Evolutionary conservation across 2,329 filamentous ascomycete species (phyloP), one percentile per base, ranked within the genome.

Genomic region (Diplodia seriata): DNA sequence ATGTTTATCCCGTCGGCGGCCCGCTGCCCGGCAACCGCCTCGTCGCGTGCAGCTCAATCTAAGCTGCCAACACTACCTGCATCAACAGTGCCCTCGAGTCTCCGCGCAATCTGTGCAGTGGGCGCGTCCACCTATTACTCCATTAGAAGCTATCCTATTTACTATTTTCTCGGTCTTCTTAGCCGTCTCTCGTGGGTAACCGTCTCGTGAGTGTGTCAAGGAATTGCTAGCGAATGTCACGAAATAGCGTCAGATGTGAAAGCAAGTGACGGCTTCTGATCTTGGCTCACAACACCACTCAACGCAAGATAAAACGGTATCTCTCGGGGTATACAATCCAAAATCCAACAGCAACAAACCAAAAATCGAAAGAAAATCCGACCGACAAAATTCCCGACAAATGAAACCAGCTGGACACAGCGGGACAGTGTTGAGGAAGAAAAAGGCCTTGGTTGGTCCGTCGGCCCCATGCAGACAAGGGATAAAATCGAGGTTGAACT

Each of bases 281-380:
- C 59, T 63, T 49, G 29, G 26, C 38, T 51, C 59, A 31, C 59
- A 63, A 50, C 59, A 47, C 18, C 57, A 51, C 59, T 63, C 59
- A 20, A 63, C 20, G 59, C 59, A 63, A 23, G 14, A 47, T 26
- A n/a, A 18, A 63, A 63, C 18, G 59, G 43, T 51, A 51, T 63
- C 59, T 43, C 57, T 62, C 43, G 59, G 59, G 59, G 59, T 63
- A 63, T 63, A 63, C 59, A 63, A 47, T 47, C 59, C 59, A 63
- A 38, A 63, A 38, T 26, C 47, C 43, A 63, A 38, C 43, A 51
- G n/a, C 29, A 63, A 63, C 43, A 63, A 62, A 56, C 18, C 57
- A 43, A 50, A 63, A 50, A 63, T 20, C 9, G 11, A 51, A 63
- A 11, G n/a, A 15, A 38, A 56, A 38, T 14, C 31, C 33, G 40